A percentile compares a stretch with the other conserved stretches of the same genome.
These are phyloP conservation scores for Trichoderma cornu-damae DNA, from an alignment of 2,329 filamentous ascomycete genomes.

Conservation along the genomic window DNA sequence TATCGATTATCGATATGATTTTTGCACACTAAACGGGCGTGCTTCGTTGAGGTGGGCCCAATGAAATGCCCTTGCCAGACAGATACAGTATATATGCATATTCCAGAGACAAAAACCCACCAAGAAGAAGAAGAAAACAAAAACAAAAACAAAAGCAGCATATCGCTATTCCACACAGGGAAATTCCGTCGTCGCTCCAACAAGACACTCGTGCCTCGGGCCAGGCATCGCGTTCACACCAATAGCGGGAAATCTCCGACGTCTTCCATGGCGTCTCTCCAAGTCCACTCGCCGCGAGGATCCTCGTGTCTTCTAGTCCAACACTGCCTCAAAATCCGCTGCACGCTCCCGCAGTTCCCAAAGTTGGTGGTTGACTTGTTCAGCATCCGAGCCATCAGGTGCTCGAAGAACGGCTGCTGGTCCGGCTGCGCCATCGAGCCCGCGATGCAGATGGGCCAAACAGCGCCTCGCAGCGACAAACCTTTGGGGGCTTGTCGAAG, in stretches of 20 bases:
- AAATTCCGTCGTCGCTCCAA: too few relatives aligned
- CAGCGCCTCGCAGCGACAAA: background rate
- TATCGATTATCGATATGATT: too few relatives aligned
- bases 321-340: constrained; percentile 10
- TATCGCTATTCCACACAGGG: too few relatives aligned
- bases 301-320: constrained; percentile 13
- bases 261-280: constrained; percentile 4
- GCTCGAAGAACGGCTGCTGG: constrained; percentile 7
- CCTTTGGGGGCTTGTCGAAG: background rate
- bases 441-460: constrained; percentile 11
- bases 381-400: constrained; percentile 5
- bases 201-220: too few relatives aligned
- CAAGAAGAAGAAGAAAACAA: too few relatives aligned
- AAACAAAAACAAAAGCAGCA: too few relatives aligned
- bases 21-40: too few relatives aligned
- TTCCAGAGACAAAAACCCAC: too few relatives aligned
- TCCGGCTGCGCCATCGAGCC: constrained; percentile 10
- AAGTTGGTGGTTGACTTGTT: background rate
- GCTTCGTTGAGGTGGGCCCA: too few relatives aligned
- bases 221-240: background rate
- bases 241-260: background rate
- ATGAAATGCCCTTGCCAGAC: too few relatives aligned
- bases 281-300: background rate
- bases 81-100: too few relatives aligned
- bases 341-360: constrained; percentile 9